Conservation (phyloP, 2,329 filamentous ascomycete species). For the Exophiala sp. region DNA sequence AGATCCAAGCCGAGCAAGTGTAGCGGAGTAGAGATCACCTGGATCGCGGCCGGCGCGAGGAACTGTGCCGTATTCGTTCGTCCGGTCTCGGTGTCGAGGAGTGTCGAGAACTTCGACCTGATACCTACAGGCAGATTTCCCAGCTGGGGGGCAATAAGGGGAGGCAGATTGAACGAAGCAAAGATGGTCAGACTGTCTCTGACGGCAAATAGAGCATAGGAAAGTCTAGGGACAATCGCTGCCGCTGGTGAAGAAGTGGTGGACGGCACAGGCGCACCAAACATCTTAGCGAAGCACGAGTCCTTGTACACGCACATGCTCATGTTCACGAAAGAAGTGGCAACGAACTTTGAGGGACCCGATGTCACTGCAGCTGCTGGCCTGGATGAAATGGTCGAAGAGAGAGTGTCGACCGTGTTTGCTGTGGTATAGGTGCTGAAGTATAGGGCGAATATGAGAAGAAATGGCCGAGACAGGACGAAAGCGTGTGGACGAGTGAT, state of each 20-base stretch:
- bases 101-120: constrained; percentile 41
- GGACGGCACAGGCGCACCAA: constrained; percentile 37
- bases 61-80: constrained; percentile 61
- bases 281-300: constrained; percentile 72
- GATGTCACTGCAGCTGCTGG: constrained; percentile 61
- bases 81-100: constrained; percentile 28
- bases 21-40: constrained; percentile 71
- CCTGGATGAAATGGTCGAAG: constrained; percentile 56
- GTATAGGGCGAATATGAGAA: constrained; percentile 59
- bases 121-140: constrained; percentile 53
- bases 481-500: constrained; percentile 39
- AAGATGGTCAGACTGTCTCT: constrained; percentile 84
- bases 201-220: constrained; percentile 68
- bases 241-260: constrained; percentile 19
- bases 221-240: constrained; percentile 49
- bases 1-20: constrained; percentile 78
- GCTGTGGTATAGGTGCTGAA: constrained; percentile 84
- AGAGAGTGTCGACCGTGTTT: constrained; percentile 75
- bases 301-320: constrained; percentile 77
- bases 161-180: constrained; percentile 83
- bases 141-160: constrained; percentile 66
- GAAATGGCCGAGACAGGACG: constrained; percentile 44
- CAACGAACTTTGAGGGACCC: constrained; percentile 72
- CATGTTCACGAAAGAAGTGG: constrained; percentile 76
- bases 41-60: constrained; percentile 67